Base-by-base conservation (phyloP, 2,329 filamentous ascomycete species). In the Clarireedia sp. region DNA sequence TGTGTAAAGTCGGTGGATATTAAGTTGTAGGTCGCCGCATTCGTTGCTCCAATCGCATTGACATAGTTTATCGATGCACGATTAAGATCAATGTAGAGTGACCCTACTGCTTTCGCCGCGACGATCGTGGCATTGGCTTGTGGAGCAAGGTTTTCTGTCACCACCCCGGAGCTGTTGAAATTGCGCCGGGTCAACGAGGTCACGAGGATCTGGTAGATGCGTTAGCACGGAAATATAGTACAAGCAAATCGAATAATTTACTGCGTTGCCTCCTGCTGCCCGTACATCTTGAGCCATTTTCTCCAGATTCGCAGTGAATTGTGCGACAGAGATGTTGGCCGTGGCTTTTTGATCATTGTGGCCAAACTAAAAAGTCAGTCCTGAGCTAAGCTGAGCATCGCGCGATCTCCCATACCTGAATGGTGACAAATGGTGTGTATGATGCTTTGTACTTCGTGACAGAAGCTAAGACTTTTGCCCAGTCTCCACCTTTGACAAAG, bases 321-420 rank as follows among this genome's bases (percentile, higher is more conserved):
- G 24, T 0, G 45, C 56, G 23, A 77, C 58, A 1, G 64, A 66
- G 24, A 79, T 70, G 45, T 71, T 71, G 3, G 68, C 70, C 0
- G 63, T 67, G 1, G 66, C 9, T 57, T 78, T 79, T 58, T 79
- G 76, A 62, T 79, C 77, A 57, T 79, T 79, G 64, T 79, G 76
- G 10, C 77, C 77, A 53, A 79, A 79, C 64, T 67, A 61, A 1
- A 1, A 9, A 9, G 23, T 40, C 24, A 48, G n/a, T 6, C n/a
- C n/a, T 3, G 12, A 12, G 12, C 21, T 5, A 12, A 17, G n/a
- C 4, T 41, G 3, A 23, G 8, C 6, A 5, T 2, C 17, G 23
- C 3, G 12, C n/a, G 12, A 3, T 12, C 10, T 10, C 38, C 54
- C 55, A 48, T 59, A 74, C 71, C 69, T 80, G 67, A 5, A 79